These are phyloP conservation scores for Dictyophora rubrovolvata DNA, from an alignment of 768 basidiomycete genomes.

Conservation along the genomic window DNA sequence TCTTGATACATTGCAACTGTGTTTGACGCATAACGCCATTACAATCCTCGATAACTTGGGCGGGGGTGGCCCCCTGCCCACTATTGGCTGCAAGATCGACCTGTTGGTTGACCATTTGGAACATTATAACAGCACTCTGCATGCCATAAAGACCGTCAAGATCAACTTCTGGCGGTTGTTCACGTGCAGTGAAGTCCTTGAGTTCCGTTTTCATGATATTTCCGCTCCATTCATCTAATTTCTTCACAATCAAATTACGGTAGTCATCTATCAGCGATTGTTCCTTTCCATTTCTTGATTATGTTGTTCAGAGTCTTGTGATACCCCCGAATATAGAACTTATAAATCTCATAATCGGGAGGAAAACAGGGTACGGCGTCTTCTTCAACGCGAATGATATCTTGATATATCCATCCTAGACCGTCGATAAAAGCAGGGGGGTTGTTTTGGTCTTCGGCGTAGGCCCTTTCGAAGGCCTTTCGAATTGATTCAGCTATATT, in stretches of 20 bases:
- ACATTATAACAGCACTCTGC: constrained; percentile 88
- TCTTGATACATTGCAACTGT: constrained; percentile 80
- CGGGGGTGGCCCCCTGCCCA: constrained; percentile 86
- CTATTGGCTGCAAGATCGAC: constrained; percentile 92
- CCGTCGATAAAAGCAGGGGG: constrained; percentile 66
- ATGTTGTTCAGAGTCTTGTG: constrained; percentile 75
- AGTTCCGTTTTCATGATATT: constrained; percentile 92
- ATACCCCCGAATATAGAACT: constrained; percentile 76
- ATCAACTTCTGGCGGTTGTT: constrained; percentile 81
- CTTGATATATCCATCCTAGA: constrained; percentile 88
- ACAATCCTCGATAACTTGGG: constrained; percentile 79
- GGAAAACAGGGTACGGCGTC: constrained; percentile 90
- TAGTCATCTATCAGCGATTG: constrained; percentile 93
- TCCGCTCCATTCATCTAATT: constrained; percentile 93
- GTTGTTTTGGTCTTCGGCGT: constrained; percentile 48
- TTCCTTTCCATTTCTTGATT: constrained; percentile 74
- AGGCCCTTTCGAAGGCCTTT: constrained; percentile 58
- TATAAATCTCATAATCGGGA: constrained; percentile 80
- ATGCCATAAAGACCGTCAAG: constrained; percentile 83
- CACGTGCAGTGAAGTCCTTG: constrained; percentile 70
- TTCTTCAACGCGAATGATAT: constrained; percentile 84
- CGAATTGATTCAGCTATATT: constrained; percentile 71
- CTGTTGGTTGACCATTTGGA: constrained; percentile 98
- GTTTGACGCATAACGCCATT: constrained; percentile 82
- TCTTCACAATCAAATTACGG: constrained; percentile 82